Base-by-base conservation (phyloP, 352 stramenopile genomes). In the Pythium utonaiense region DNA sequence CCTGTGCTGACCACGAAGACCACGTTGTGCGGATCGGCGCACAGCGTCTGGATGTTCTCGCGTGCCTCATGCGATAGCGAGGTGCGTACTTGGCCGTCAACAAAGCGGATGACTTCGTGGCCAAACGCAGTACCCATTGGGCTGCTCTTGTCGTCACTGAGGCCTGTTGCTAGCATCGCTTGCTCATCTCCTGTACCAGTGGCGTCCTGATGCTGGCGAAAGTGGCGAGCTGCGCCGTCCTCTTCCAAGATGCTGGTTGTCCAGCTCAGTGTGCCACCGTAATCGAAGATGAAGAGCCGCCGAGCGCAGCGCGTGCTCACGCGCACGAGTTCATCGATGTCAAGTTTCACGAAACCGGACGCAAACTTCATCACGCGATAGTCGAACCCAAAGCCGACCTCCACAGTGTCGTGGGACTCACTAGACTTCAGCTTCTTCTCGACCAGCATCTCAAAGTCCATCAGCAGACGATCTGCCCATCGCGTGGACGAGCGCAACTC, bases 271-370 rank as follows among this genome's bases (percentile, higher is more conserved):
- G 97, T 99, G 38, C 97, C 97, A 40, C 97, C 97, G 58, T 99
- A 99, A 70, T 99, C 97, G 34, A 99, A 84, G 42, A 99, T 81
- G 67, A 99, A 98, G 5, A 99, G 63, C 1, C 93, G 82, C 5
- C 79, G 66, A 10, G 68, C 60, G 27, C 75, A 71, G 28, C 58
- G 70, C 13, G 65, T 67, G 61, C 91, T 98, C 21, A 84, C 75
- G 54, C 90, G 89, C 28, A 93, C 80, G 6, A 98, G 67, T 19
- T 89, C 74, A 42, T 95, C 86, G 10, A 95, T 76, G 59, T 98
- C 85, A 0, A 99, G 80, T 7, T 86, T 85, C 13, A 86, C 79
- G 73, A 99, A 99, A 16, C 91, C 96, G 19, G 82, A 88, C 51
- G 97, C 79, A 64, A 99, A 98, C 54, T 97, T 91, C 65, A 99